These are phyloP conservation scores for Rauvolfia tetraphylla DNA, from an alignment of 257 asterid species.

Conservation along the genomic window DNA sequence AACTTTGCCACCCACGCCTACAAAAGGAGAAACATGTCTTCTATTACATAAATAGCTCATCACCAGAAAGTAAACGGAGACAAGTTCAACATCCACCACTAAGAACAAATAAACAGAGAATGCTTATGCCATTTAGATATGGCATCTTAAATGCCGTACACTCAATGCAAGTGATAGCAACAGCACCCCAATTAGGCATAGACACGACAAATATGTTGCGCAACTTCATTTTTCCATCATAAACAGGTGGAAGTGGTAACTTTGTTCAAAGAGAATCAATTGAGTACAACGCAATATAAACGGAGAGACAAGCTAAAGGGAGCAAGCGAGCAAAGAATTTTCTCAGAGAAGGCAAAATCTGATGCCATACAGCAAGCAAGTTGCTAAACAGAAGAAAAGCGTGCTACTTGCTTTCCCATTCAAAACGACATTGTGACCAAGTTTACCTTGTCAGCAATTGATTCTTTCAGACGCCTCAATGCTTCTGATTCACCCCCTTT, in stretches of 20 bases:
- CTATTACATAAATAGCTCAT: neutral
- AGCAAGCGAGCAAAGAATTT: neutral
- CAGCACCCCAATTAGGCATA: neutral
- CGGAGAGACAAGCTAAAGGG: neutral
- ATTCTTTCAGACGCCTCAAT: slow-evolving; percentile 64
- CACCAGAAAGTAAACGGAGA: neutral
- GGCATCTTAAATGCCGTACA: neutral
- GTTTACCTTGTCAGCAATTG: slow-evolving; percentile 64
- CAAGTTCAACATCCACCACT: neutral
- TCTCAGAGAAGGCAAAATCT: neutral
- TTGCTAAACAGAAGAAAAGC: neutral
- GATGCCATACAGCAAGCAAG: slow-evolving; percentile 1
- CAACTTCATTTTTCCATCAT: neutral
- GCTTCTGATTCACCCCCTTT: slow-evolving; percentile 98
- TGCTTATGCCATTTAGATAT: neutral
- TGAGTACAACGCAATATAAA: neutral
- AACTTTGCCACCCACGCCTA: slow-evolving; percentile 93
- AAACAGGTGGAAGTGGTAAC: neutral
- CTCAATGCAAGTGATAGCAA: neutral
- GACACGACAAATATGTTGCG: neutral
- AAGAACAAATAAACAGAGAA: neutral
- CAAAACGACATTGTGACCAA: neutral
- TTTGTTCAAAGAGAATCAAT: neutral
- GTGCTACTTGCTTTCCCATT: neutral
- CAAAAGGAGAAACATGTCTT: slow-evolving; percentile 19